Evolutionary conservation across 768 basidiomycete genomes (phyloP), one percentile per base, ranked within the genome.

Genomic region (Tylopilus sp.): DNA sequence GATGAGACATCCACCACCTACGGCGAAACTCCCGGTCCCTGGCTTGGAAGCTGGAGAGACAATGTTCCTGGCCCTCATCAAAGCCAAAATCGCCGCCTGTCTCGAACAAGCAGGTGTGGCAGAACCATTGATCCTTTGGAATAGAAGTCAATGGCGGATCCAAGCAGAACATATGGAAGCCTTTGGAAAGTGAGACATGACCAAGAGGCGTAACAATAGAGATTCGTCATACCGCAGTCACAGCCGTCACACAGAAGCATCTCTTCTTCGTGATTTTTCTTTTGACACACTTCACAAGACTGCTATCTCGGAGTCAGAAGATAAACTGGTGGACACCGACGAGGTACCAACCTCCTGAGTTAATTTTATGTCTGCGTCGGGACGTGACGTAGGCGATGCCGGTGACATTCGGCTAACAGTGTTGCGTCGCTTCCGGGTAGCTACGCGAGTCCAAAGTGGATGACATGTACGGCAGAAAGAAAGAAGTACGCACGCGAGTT

Each of bases 71-170:
- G 36, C 97, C 97, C 63, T 98, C 95, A 61, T 98, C 97, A 62
- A 98, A 99, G 26, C 97, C 97, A 61, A 91, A 99, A 70, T 98
- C 97, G 46, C 90, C 90, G 11, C 95, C 95, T 0, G 91, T 95
- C 35, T 85, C 87, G 36, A 93, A 79, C 20, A 99, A 75, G 65
- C 97, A 99, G 3, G 85, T 84, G 60, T 88, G 88, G 68, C 97
- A 99, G 66, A 84, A 98, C 95, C 95, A 99, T 57, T 95, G 86
- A 36, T 94, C 92, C 63, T 87, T 89, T 2, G 97, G 97, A 49
- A 99, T 89, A 2, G 77, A 73, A 9, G 78, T 71, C 47, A 98
- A 73, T 18, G 95, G 95, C 12, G 97, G 97, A 63, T 93, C 88
- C 51, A 99, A 85, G 67, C 97, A 99, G 68, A 89, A 93, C 74